A percentile compares a stretch with the other conserved stretches of the same genome.
These are phyloP conservation scores for Sporothrix schenckii DNA, from an alignment of 2,329 filamentous ascomycete genomes.

Conservation along the genomic window DNA sequence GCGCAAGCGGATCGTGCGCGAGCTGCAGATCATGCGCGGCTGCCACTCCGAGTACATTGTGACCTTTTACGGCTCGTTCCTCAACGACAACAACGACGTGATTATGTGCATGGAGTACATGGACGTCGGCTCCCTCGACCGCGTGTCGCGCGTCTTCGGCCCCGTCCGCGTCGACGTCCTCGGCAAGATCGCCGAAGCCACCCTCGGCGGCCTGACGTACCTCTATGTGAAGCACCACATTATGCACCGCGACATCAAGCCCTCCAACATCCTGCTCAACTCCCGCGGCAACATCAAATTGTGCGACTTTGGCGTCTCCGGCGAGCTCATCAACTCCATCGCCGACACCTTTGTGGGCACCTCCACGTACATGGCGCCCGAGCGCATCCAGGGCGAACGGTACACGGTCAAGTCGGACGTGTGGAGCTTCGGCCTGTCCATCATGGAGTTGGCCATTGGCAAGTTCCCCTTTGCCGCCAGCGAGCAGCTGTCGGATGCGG, in stretches of 20 bases:
- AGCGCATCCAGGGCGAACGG: conserved; percentile 93
- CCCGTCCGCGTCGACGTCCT: conserved; percentile 94
- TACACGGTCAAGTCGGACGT: conserved; percentile 99
- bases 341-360: conserved; percentile 98
- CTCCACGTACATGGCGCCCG: conserved; percentile 98
- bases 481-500: conserved; percentile 69
- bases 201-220: conserved; percentile 89
- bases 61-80: conserved; percentile 94
- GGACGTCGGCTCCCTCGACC: conserved; percentile 93
- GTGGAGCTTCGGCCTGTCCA: conserved; percentile 92
- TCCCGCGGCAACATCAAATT: conserved; percentile 93
- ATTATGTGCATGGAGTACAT: conserved; percentile 99
- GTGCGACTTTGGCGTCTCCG: conserved; percentile 98
- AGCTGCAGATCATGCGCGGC: conserved; percentile 97
- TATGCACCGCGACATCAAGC: conserved; percentile 99
- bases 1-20: conserved; percentile 92
- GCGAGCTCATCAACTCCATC: conserved; percentile 95
- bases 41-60: conserved; percentile 98
- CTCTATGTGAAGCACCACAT: conserved; percentile 95
- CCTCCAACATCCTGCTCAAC: conserved; percentile 96
- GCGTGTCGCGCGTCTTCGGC: conserved; percentile 91
- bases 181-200: conserved; percentile 95
- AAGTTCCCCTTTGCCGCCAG: conserved; percentile 90
- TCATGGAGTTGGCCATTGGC: conserved; percentile 97
- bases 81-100: conserved; percentile 95